phyloP scores from a whole-genome alignment of 306 rosid genomes.

The Luffa aegyptiaca region DNA sequence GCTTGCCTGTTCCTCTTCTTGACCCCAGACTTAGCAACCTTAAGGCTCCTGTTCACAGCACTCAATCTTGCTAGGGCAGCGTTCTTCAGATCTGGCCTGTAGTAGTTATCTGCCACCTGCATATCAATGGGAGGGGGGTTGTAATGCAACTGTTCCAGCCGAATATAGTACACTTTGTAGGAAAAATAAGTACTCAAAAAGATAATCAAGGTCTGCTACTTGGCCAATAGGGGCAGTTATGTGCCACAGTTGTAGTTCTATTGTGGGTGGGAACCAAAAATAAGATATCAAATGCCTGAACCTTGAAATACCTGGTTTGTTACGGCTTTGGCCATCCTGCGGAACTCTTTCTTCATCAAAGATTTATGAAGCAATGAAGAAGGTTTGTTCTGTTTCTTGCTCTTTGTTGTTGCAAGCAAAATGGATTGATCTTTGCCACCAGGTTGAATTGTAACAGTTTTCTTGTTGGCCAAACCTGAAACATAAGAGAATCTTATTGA shows the following conservation, averaged over 20 bases:
- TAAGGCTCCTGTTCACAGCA: slow-evolving; percentile 80
- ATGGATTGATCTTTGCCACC: slow-evolving; percentile 65
- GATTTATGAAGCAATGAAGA: slow-evolving; percentile 75
- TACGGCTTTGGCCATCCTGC: slow-evolving; percentile 73
- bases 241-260: background rate
- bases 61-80: slow-evolving; percentile 89
- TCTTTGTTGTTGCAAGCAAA: slow-evolving; percentile 73
- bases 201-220: background rate
- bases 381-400: slow-evolving; percentile 88
- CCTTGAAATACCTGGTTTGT: slow-evolving; percentile 49
- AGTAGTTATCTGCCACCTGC: slow-evolving; percentile 59
- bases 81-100: slow-evolving; percentile 77
- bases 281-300: background rate
- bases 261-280: background rate
- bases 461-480: slow-evolving; percentile 94
- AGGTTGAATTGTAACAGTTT: slow-evolving; percentile 71
- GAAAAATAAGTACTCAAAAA: background rate
- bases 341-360: slow-evolving; percentile 79
- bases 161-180: background rate
- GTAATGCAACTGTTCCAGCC: background rate
- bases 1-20: slow-evolving; percentile 92
- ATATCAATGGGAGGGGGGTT: background rate
- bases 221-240: background rate
- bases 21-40: slow-evolving; percentile 79
- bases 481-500: background rate